These are phyloP conservation scores for Erodium trifolium DNA, from an alignment of 441 rosid species.

Conservation along the genomic window DNA sequence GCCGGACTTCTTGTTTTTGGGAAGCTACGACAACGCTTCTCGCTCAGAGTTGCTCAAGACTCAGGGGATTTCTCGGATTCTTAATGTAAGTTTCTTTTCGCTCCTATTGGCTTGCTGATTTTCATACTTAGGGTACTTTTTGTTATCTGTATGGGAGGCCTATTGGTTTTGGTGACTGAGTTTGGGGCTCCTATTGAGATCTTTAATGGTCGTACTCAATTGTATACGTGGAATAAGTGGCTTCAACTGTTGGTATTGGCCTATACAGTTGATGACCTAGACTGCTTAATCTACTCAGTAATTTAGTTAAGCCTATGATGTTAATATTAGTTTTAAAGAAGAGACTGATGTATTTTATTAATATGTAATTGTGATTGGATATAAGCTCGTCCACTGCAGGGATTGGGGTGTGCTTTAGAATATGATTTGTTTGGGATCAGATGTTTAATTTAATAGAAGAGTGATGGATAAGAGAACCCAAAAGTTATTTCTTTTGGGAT, in stretches of 20 bases:
- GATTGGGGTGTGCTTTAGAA: neutral
- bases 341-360: neutral
- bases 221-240: neutral
- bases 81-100: slow-evolving; percentile 46
- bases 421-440: slow-evolving; percentile 1
- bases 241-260: neutral
- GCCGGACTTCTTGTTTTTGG: slow-evolving; percentile 80
- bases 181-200: neutral
- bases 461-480: neutral
- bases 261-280: neutral
- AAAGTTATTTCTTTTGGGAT: neutral
- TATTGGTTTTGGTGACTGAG: too few species aligned
- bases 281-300: neutral
- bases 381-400: slow-evolving; percentile 1
- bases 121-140: neutral
- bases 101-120: neutral
- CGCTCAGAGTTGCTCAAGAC: slow-evolving; percentile 87
- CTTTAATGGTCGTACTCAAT: neutral
- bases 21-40: slow-evolving; percentile 95
- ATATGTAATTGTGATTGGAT: neutral
- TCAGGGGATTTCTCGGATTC: slow-evolving; percentile 76
- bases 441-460: neutral
- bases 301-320: neutral
- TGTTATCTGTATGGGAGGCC: neutral
- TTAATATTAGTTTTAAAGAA: neutral